Evolutionary conservation across 768 basidiomycete species (phyloP).

Genomic region (Cyathus striatus): DNA sequence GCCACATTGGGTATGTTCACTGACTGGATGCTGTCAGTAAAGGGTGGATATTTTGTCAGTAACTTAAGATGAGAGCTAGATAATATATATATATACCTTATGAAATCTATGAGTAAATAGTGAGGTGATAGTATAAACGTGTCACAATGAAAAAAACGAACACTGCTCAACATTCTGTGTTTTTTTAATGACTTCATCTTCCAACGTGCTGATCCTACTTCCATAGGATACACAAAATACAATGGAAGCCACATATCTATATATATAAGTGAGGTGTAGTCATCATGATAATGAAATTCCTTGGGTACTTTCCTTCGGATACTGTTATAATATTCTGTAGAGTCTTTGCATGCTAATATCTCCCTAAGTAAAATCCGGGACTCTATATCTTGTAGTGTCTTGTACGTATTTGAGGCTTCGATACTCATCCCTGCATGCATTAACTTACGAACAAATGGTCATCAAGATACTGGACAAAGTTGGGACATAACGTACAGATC

Average conservation of each 20-base stretch:
- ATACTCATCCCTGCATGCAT: constrained; percentile 2
- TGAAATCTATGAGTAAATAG: background rate
- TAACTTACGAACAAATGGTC: background rate
- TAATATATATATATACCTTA: background rate
- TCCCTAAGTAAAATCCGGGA: constrained; percentile 1
- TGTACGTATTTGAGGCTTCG: background rate
- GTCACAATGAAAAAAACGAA: background rate
- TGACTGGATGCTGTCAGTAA: too few relatives aligned
- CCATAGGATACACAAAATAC: constrained; percentile 1
- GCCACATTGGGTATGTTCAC: too few relatives aligned
- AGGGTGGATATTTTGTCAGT: too few relatives aligned
- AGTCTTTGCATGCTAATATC: background rate
- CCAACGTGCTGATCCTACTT: background rate
- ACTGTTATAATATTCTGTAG: background rate
- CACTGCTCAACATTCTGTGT: constrained; percentile 1
- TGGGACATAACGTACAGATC: background rate
- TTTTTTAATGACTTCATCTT: background rate
- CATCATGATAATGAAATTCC: background rate
- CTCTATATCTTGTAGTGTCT: background rate
- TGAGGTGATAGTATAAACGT: background rate
- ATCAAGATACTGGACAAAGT: too few relatives aligned
- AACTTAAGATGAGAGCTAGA: too few relatives aligned
- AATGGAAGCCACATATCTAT: background rate
- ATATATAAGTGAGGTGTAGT: too few relatives aligned
- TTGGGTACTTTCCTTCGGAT: background rate